Evolutionary conservation across 306 rosid species (phyloP).

Genomic region (Canavalia ensiformis): DNA sequence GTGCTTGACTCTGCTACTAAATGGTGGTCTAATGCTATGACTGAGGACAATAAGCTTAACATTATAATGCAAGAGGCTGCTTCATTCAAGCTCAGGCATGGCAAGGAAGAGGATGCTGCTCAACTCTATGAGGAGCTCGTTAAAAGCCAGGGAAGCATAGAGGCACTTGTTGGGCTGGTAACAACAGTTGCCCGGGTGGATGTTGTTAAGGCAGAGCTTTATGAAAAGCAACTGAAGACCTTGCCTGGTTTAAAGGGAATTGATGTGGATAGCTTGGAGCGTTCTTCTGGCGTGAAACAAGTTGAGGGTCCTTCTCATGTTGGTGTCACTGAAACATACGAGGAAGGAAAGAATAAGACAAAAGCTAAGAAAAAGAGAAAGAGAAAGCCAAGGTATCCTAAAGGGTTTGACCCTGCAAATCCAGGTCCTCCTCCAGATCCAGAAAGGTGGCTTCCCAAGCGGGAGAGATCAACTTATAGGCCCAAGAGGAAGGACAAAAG

Average conservation of each 20-base stretch:
- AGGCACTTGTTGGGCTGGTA: slow-evolving; percentile 88
- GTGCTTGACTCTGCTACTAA: slow-evolving; percentile 89
- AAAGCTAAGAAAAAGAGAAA: slow-evolving; percentile 93
- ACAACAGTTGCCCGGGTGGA: slow-evolving; percentile 84
- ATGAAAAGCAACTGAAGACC: slow-evolving; percentile 83
- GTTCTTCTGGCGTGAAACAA: slow-evolving; percentile 83
- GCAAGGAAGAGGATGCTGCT: slow-evolving; percentile 85
- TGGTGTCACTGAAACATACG: slow-evolving; percentile 62
- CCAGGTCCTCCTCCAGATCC: slow-evolving; percentile 99
- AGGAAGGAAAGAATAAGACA: slow-evolving; percentile 80
- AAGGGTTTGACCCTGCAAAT: slow-evolving; percentile 93
- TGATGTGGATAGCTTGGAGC: slow-evolving; percentile 88
- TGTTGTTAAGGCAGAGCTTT: slow-evolving; percentile 86
- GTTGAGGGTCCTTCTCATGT: slow-evolving; percentile 62
- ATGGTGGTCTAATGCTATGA: slow-evolving; percentile 96
- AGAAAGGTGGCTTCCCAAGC: slow-evolving; percentile 98
- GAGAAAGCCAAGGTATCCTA: slow-evolving; percentile 98
- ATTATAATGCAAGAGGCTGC: slow-evolving; percentile 92
- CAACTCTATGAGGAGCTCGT: slow-evolving; percentile 85
- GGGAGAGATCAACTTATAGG: slow-evolving; percentile 93
- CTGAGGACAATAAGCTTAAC: slow-evolving; percentile 81
- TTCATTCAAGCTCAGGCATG: slow-evolving; percentile 87
- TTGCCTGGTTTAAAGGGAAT: slow-evolving; percentile 84
- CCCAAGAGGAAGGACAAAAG: slow-evolving; percentile 98
- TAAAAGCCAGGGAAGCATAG: slow-evolving; percentile 82